Conservation (phyloP, 257 asterid genomes). For the Rubia yunnanensis region DNA sequence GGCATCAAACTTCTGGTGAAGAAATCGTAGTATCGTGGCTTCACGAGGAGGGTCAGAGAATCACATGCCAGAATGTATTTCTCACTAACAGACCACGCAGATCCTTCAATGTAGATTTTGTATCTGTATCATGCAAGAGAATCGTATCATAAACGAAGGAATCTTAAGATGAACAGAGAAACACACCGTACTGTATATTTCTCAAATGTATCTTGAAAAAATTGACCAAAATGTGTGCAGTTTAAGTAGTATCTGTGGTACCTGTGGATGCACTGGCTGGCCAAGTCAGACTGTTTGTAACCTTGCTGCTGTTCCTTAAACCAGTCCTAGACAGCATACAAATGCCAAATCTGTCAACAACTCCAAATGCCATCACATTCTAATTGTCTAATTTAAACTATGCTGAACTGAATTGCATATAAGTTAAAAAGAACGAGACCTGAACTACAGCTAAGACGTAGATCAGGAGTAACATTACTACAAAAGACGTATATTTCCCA, state of each 20-base stretch:
- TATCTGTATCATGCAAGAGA: constrained; percentile 25
- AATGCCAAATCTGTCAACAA: background rate
- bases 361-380: background rate
- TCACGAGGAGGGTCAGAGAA: constrained; percentile 52
- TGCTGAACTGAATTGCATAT: background rate
- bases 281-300: constrained; percentile 65
- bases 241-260: constrained; percentile 3
- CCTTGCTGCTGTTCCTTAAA: constrained; percentile 46
- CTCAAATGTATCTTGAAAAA: too few species aligned
- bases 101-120: constrained; percentile 76
- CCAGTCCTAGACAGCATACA: constrained; percentile 43
- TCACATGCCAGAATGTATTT: constrained; percentile 80
- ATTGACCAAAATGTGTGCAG: too few species aligned
- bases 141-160: background rate
- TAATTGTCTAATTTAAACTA: background rate
- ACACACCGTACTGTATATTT: background rate
- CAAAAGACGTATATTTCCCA: background rate
- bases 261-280: constrained; percentile 81
- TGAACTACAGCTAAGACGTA: background rate
- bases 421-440: too few species aligned
- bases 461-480: background rate
- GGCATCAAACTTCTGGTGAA: constrained; percentile 81
- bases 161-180: background rate
- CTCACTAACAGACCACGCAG: constrained; percentile 94
- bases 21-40: constrained; percentile 67